Evolutionary conservation across 768 basidiomycete genomes (phyloP).

Genomic region (Pisolithus marmoratus): DNA sequence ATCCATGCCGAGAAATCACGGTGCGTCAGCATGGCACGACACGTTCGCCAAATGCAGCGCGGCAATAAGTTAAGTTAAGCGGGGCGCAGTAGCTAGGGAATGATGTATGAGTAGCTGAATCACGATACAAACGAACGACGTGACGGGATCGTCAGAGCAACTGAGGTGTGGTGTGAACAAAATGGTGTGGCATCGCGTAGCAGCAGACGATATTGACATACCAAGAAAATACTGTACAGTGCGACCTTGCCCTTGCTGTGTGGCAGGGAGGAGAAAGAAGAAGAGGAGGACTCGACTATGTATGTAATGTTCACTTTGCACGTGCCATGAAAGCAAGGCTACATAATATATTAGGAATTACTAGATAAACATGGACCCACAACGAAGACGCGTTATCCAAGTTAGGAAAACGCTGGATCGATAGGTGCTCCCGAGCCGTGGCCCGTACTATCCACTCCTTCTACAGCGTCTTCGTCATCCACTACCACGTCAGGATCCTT

Average conservation of each 20-base stretch:
- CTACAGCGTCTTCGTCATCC: conserved; percentile 14
- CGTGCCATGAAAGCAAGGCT: conserved; percentile 1
- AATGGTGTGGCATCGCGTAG: background rate
- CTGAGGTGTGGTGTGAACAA: background rate
- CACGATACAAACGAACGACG: conserved; percentile 1
- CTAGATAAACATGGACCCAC: conserved; percentile 14
- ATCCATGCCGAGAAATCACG: conserved; percentile 71
- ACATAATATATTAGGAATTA: background rate
- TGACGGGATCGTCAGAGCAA: background rate
- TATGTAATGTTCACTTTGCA: conserved; percentile 7
- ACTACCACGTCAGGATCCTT: conserved; percentile 7
- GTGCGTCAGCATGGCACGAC: conserved; percentile 41
- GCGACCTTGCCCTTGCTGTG: conserved; percentile 5
- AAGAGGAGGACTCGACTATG: background rate
- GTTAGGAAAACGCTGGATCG: conserved; percentile 3
- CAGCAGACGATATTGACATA: background rate
- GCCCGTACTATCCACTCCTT: conserved; percentile 2
- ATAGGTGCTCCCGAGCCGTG: conserved; percentile 3
- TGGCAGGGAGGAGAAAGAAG: background rate
- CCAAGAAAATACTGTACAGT: conserved; percentile 5
- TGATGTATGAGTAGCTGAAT: conserved; percentile 1
- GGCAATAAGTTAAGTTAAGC: conserved; percentile 8
- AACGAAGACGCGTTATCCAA: conserved; percentile 3
- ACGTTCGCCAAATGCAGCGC: background rate
- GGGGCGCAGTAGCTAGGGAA: background rate